Percentiles rank a stretch among this genome's conserved stretches.
Conservation (phyloP, 1,284 basidiomycete genomes). For the Sporisorium iseilematis-ciliati region DNA sequence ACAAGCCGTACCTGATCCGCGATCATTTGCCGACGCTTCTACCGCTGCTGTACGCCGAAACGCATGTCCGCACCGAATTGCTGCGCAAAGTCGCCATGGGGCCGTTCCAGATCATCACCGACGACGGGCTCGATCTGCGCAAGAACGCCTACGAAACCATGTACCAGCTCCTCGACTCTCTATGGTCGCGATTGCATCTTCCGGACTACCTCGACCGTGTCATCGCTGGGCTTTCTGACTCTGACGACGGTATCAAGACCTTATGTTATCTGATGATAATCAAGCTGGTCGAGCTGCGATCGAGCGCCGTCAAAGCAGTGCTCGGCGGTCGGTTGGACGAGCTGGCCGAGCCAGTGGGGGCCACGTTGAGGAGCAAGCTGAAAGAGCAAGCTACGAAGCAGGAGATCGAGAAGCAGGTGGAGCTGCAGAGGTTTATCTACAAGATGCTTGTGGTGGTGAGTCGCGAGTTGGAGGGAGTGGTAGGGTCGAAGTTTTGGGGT, state of each 20-base stretch:
- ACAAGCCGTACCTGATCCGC: slow-evolving; percentile 89
- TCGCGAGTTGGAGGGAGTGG: slow-evolving; percentile 22
- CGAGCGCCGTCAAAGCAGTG: slow-evolving; percentile 72
- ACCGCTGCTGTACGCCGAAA: slow-evolving; percentile 85
- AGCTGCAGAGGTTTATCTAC: slow-evolving; percentile 87
- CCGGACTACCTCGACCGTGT: slow-evolving; percentile 86
- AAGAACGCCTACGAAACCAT: slow-evolving; percentile 95
- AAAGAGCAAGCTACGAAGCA: slow-evolving; percentile 95
- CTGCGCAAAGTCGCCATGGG: slow-evolving; percentile 89
- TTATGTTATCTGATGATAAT: slow-evolving; percentile 95
- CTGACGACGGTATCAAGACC: slow-evolving; percentile 94
- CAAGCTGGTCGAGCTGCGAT: slow-evolving; percentile 81
- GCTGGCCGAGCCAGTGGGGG: slow-evolving; percentile 82
- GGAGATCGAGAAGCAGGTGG: slow-evolving; percentile 91
- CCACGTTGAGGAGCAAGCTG: slow-evolving; percentile 77
- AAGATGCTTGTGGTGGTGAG: slow-evolving; percentile 83
- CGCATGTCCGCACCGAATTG: slow-evolving; percentile 77
- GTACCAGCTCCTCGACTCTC: slow-evolving; percentile 93
- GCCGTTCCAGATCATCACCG: slow-evolving; percentile 94
- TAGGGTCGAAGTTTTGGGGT: slow-evolving; percentile 28
- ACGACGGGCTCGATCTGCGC: slow-evolving; percentile 90
- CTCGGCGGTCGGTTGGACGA: slow-evolving; percentile 92
- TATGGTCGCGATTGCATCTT: slow-evolving; percentile 84
- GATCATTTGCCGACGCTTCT: slow-evolving; percentile 83
- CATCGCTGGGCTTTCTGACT: slow-evolving; percentile 83